These are phyloP conservation scores for Cryptococcus sp. DNA, from an alignment of 1,284 basidiomycete species.

Conservation along the genomic window DNA sequence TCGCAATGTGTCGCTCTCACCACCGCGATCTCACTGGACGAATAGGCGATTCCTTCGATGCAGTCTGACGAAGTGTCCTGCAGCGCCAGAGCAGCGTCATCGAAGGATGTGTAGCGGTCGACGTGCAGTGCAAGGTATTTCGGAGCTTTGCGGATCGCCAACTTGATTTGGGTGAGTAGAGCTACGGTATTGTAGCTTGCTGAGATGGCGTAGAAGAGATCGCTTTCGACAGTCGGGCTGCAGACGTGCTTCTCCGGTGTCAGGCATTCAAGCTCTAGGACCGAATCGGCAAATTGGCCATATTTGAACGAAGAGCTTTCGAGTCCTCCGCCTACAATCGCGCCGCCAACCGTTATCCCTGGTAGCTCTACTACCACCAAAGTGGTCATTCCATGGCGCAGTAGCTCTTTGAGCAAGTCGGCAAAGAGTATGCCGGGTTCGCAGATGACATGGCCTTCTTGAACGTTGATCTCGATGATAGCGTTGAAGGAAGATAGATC, in stretches of 20 bases:
- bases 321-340: constrained; percentile 17
- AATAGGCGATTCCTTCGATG: constrained; percentile 17
- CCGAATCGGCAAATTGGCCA: constrained; percentile 21
- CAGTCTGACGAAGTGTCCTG: constrained; percentile 2
- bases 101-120: constrained; percentile 3
- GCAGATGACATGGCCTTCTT: constrained; percentile 9
- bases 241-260: constrained; percentile 9
- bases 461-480: constrained; percentile 13
- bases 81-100: constrained; percentile 5
- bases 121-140: constrained; percentile 8
- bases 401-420: constrained; percentile 12
- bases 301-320: constrained; percentile 12
- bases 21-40: constrained; percentile 8
- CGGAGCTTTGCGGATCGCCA: constrained; percentile 8
- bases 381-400: constrained; percentile 10
- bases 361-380: constrained; percentile 18
- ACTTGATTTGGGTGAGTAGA: constrained; percentile 15
- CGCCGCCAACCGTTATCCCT: constrained; percentile 20
- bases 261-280: constrained; percentile 19
- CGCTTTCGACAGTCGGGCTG: constrained; percentile 7
- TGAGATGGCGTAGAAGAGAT: constrained; percentile 23
- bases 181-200: constrained; percentile 24
- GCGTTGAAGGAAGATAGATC: constrained; percentile 18
- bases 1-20: constrained; percentile 9
- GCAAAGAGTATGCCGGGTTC: constrained; percentile 16